These are phyloP conservation scores for Geum urbanum DNA, from an alignment of 306 rosid genomes.

Conservation along the genomic window DNA sequence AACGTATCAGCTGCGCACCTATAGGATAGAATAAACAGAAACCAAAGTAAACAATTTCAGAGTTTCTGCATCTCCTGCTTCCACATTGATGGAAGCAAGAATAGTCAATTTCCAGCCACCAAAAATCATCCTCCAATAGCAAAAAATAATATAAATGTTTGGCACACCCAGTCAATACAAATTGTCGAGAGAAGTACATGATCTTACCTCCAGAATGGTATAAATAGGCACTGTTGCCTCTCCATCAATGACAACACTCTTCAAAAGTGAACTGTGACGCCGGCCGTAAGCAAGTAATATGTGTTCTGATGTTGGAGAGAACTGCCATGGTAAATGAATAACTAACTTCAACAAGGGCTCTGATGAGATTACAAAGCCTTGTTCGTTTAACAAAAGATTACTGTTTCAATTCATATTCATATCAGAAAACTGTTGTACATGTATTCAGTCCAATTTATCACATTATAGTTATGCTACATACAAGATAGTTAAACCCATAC, in stretches of 20 bases:
- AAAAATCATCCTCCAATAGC: neutral
- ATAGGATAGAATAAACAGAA: neutral
- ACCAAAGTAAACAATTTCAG: neutral
- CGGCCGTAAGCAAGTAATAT: constrained; percentile 63
- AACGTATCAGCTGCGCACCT: neutral
- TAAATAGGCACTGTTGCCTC: constrained; percentile 92
- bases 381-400: neutral
- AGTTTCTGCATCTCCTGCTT: constrained; percentile 2
- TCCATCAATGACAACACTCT: constrained; percentile 86
- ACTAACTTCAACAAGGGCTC: constrained; percentile 11
- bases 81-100: neutral
- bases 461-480: neutral
- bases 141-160: neutral
- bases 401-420: neutral
- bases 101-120: neutral
- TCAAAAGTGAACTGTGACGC: constrained; percentile 59
- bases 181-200: neutral
- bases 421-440: neutral
- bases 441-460: neutral
- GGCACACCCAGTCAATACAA: neutral
- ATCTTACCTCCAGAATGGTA: constrained; percentile 86
- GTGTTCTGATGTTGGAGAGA: constrained; percentile 65
- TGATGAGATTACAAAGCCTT: neutral
- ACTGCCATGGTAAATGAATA: constrained; percentile 26
- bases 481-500: neutral